These are phyloP conservation scores for Calonectria leucothoes DNA, from an alignment of 2,329 filamentous ascomycete genomes.

Conservation along the genomic window DNA sequence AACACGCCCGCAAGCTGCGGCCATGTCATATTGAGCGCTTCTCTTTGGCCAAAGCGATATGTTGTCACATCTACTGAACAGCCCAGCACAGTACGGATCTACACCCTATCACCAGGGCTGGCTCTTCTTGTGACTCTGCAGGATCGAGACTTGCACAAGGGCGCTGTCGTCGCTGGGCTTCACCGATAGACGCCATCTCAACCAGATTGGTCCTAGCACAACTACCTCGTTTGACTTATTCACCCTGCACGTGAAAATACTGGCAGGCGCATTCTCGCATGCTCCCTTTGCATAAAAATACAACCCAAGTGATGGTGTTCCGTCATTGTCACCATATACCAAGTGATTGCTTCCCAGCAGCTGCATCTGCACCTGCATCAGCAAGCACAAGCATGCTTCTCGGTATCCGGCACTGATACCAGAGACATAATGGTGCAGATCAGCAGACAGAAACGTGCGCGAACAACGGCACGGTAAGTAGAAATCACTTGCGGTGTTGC, in stretches of 20 bases:
- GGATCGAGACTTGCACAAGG: neutral
- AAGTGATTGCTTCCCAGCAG: neutral
- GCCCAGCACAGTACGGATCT: slow-evolving; percentile 7
- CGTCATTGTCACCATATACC: neutral
- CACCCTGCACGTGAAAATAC: neutral
- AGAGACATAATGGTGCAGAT: slow-evolving; percentile 7
- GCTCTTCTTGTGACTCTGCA: neutral
- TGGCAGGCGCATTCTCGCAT: neutral
- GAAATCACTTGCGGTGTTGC: neutral
- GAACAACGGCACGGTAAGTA: slow-evolving; percentile 8
- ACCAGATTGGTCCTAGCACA: neutral
- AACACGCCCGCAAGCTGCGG: slow-evolving; percentile 1
- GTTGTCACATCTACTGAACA: neutral
- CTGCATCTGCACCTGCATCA: neutral
- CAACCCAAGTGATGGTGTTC: too few relatives aligned
- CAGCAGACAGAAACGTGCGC: slow-evolving; percentile 32
- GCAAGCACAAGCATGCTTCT: neutral
- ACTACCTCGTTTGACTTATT: neutral
- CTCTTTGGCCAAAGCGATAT: neutral
- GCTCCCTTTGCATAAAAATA: neutral
- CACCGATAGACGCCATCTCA: neutral
- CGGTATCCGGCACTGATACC: neutral
- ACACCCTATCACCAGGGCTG: neutral
- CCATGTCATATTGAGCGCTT: neutral
- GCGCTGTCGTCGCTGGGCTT: neutral